Evolutionary conservation across 306 rosid genomes (phyloP), one percentile per base, ranked within the genome.

Genomic region (Prunus kanzakura): DNA sequence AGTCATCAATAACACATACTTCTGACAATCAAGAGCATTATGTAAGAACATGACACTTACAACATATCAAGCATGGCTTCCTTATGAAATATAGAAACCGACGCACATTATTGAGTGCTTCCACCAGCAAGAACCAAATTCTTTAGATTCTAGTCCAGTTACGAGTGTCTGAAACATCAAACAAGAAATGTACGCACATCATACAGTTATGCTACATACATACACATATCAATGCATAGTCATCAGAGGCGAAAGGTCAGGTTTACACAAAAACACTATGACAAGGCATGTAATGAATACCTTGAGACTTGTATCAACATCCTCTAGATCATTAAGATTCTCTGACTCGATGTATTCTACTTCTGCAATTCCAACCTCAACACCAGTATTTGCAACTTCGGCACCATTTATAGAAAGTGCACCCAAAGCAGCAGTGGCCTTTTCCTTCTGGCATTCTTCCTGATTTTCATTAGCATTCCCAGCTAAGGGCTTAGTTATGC

Each of bases 261-360:
- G 41, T 46, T 67, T 6, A 64, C 14, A 60, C 56, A 47, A 77
- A 50, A 15, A 25, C 13, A 30, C 52, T 64, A 63, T 70, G 29
- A 71, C 18, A 71, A 64, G 19, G 80, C 29, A 69, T 29, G 16
- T 63, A 67, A 76, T 50, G 18, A 81, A 72, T 89, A 92, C 99
- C 99, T 87, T 87, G 45, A 96, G 89, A 81, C 89, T 84, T 41
- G 81, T 61, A 58, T 89, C 92, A 71, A 80, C 70, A 64, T 96
- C 97, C 80, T 91, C 96, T 62, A 96, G 22, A 81, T 92, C 98
- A 69, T 62, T 84, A 88, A 96, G 81, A 63, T 92, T 91, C 87
- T 91, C 93, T 68, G 99, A 89, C 52, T 92, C 96, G 10, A 91
- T 84, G 86, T 96, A 96, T 78, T 89, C 99, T 75, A 96, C 89